Conservation (phyloP, 768 basidiomycete genomes). For the Gelatoporia subvermispora region DNA sequence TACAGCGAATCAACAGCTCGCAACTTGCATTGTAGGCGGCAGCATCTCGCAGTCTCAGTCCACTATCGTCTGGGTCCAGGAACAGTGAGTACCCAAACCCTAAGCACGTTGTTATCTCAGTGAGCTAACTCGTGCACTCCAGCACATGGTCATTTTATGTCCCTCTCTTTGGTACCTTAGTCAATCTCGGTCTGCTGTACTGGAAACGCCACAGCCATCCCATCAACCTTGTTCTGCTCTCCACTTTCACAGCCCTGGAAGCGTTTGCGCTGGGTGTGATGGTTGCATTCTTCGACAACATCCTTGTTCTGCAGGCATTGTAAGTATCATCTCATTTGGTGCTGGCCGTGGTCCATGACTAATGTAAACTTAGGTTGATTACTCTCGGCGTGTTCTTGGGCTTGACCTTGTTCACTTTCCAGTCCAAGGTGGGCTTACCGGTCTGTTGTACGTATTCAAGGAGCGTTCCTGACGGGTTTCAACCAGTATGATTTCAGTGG, state of each 20-base stretch:
- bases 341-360: background rate
- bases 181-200: slow-evolving; percentile 76
- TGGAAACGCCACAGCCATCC: slow-evolving; percentile 94
- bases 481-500: slow-evolving; percentile 88
- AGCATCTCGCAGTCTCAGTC: slow-evolving; percentile 57
- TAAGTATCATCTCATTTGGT: slow-evolving; percentile 30
- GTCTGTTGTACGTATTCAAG: background rate
- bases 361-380: slow-evolving; percentile 58
- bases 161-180: slow-evolving; percentile 71
- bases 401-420: slow-evolving; percentile 90
- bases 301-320: slow-evolving; percentile 83
- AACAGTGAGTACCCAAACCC: slow-evolving; percentile 43
- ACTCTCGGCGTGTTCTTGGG: slow-evolving; percentile 92
- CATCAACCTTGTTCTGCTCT: slow-evolving; percentile 78
- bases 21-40: slow-evolving; percentile 77
- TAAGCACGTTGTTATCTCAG: background rate
- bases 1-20: slow-evolving; percentile 36
- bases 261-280: slow-evolving; percentile 86
- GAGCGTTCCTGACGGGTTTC: background rate
- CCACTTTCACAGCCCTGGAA: slow-evolving; percentile 87
- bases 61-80: slow-evolving; percentile 65
- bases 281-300: slow-evolving; percentile 67
- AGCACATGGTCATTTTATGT: slow-evolving; percentile 81
- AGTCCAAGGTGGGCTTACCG: slow-evolving; percentile 65
- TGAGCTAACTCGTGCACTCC: background rate